Conservation (phyloP, 768 basidiomycete species). For the Suillus occidentalis region DNA sequence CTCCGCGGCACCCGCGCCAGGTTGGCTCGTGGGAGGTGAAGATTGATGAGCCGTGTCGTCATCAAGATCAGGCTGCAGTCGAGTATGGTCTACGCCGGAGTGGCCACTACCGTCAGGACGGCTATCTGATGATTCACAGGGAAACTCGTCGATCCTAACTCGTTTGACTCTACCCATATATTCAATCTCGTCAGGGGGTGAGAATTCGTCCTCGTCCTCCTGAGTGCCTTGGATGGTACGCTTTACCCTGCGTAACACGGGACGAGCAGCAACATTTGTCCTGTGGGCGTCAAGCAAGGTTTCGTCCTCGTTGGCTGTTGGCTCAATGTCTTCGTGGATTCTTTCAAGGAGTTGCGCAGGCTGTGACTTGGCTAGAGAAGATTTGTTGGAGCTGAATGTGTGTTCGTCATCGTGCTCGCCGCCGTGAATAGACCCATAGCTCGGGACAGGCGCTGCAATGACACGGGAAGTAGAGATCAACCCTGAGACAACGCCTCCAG, state of each 20-base stretch:
- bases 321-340: slow-evolving; percentile 1
- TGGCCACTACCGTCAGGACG: background rate
- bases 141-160: background rate
- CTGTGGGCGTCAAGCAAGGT: background rate
- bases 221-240: background rate
- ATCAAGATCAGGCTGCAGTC: background rate
- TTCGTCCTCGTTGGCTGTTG: background rate
- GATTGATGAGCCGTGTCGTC: background rate
- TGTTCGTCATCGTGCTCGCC: background rate
- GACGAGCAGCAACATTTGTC: background rate
- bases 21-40: background rate
- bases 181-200: background rate
- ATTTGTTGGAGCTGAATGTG: slow-evolving; percentile 3
- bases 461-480: background rate
- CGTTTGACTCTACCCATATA: background rate
- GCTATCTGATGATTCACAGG: background rate
- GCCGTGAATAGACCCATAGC: background rate
- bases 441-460: background rate
- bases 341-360: background rate
- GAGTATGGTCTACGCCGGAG: background rate
- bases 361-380: background rate
- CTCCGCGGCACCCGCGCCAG: background rate
- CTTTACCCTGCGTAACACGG: slow-evolving; percentile 2
- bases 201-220: background rate
- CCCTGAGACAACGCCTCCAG: slow-evolving; percentile 1